Percentiles rank a stretch among this genome's conserved stretches.
phyloP scores from a whole-genome alignment of 176 grass and related monocot species.

The Oryza glaberrima region DNA sequence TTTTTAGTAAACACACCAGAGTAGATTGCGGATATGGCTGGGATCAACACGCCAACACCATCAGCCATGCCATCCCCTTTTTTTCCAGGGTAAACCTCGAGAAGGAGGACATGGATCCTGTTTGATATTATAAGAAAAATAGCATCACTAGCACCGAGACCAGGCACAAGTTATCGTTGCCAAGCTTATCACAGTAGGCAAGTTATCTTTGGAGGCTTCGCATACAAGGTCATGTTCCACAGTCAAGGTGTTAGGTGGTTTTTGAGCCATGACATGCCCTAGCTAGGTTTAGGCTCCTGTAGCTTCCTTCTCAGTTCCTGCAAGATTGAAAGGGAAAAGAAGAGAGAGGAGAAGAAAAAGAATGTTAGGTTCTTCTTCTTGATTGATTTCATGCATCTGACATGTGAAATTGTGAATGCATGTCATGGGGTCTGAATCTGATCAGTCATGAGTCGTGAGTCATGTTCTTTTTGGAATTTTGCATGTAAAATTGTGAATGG shows the following conservation, averaged over 20 bases:
- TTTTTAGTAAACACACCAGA: not conserved
- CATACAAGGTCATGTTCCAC: too few species aligned
- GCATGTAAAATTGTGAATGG: not conserved
- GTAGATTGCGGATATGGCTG: slow-evolving; percentile 7
- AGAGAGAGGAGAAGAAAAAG: not conserved
- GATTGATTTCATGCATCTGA: not conserved
- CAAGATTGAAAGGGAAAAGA: not conserved
- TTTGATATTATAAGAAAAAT: too few species aligned
- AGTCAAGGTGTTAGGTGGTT: too few species aligned
- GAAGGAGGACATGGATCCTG: too few species aligned
- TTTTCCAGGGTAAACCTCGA: too few species aligned
- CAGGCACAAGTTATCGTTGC: too few species aligned
- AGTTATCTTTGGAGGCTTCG: too few species aligned
- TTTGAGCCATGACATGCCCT: not conserved
- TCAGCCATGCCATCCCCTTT: not conserved
- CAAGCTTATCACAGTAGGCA: too few species aligned
- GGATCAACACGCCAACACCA: not conserved
- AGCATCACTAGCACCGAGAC: too few species aligned
- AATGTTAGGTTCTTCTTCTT: not conserved
- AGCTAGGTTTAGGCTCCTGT: slow-evolving; percentile 1
- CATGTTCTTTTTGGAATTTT: not conserved
- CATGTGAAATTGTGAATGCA: not conserved
- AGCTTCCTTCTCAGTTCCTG: not conserved
- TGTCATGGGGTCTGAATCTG: not conserved
- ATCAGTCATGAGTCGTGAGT: not conserved